phyloP scores from a whole-genome alignment of 192 early-diverging fungal species.

The Entomortierella parvispora region DNA sequence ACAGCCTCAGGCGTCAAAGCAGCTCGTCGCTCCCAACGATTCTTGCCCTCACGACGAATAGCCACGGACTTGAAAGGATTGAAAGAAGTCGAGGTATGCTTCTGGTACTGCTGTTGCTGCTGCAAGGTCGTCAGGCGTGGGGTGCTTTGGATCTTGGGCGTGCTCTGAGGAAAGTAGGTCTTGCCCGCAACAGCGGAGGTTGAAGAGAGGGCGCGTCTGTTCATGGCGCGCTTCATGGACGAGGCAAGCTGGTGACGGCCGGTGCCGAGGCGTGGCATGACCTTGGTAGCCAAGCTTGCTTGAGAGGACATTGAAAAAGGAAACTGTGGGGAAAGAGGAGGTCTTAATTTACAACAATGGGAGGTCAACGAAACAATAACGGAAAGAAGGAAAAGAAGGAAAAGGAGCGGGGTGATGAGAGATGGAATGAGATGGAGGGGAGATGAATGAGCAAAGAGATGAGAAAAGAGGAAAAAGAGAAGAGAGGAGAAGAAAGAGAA shows the following conservation, averaged over 20 bases:
- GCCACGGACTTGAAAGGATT: conserved; percentile 68
- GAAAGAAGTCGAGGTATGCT: conserved; percentile 36
- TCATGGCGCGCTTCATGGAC: conserved; percentile 6
- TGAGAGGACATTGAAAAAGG: conserved; percentile 28
- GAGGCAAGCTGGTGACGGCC: conserved; percentile 6
- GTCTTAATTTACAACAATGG: conserved; percentile 4
- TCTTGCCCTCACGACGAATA: conserved; percentile 95
- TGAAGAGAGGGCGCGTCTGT: conserved; percentile 25
- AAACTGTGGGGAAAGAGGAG: too few relatives aligned
- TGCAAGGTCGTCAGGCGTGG: not conserved
- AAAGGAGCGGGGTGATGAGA: conserved; percentile 16
- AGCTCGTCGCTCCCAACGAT: conserved; percentile 95
- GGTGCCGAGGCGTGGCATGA: conserved; percentile 35
- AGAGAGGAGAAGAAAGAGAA: conserved; percentile 2
- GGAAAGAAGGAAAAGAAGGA: conserved; percentile 9
- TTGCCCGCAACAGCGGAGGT: conserved; percentile 21
- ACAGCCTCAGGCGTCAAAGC: conserved; percentile 90
- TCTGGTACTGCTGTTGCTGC: conserved; percentile 45
- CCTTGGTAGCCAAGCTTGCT: conserved; percentile 35
- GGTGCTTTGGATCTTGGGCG: conserved; percentile 29
- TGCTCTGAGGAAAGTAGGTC: conserved; percentile 38
- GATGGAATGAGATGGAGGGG: not conserved
- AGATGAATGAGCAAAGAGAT: not conserved
- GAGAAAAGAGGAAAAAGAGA: not conserved
- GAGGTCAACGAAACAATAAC: not conserved